Evolutionary conservation across 768 basidiomycete species (phyloP), one percentile per base, ranked within the genome.

Genomic region (Pulveroboletus sp.): DNA sequence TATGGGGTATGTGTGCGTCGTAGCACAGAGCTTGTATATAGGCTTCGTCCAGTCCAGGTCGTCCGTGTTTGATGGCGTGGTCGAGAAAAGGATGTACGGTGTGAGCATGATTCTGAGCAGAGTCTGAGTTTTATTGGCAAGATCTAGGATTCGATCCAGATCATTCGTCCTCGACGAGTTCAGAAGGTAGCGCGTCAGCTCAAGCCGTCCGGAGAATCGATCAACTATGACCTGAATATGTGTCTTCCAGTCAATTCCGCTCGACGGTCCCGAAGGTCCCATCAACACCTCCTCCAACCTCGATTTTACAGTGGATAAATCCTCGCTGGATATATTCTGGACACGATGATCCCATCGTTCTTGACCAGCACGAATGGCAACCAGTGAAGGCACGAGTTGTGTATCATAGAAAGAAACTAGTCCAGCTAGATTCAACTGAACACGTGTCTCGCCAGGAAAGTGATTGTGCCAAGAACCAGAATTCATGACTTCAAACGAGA

Each of bases 201-300:
- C 72, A 12, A 80, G 60, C n/a, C 77, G 60, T 16, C 66, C 68
- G 6, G 65, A 66, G 43, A 73, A 75, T 7, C 75, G 72, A 36
- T 76, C 67, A 4, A 67, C 61, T n/a, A 77, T 57, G 25, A 70
- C 65, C 10, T 67, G 63, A 12, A 68, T 53, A 31, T 76, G 58
- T 3, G 65, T 63, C 23, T 57, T 56, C 77, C 78, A 78, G 53
- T 79, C 75, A 3, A 77, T 47, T 1, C 66, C 67, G 41, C 68
- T 73, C 1, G 50, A 47, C 12, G 35, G 45, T 5, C 20, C 23
- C 7, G 27, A 31, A 20, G 53, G 38, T 8, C 47, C 32, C 20
- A 24, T 27, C 27, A 59, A 14, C 11, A 12, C 32, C 14, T 51
- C 47, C 5, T 27, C 42, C 21, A 59, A 38, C 6, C 31, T 38